phyloP scores from a whole-genome alignment of 352 stramenopile genomes.

The Pythium guiyangense region DNA sequence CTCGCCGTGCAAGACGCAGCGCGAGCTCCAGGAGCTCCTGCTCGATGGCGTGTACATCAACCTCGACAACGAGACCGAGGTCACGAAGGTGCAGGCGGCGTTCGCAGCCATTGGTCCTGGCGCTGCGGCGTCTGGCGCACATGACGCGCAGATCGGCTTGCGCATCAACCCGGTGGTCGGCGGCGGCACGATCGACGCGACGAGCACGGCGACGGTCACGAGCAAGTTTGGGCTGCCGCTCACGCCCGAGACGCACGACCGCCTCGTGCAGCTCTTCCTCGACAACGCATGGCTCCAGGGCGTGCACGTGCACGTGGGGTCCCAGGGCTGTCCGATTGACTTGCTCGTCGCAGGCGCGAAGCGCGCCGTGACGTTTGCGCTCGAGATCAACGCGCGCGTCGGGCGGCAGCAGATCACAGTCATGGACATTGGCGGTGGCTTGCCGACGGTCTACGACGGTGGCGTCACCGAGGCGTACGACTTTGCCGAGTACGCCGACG shows the following conservation, averaged over 20 bases:
- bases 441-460: slow-evolving; percentile 86
- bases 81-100: slow-evolving; percentile 67
- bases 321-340: slow-evolving; percentile 81
- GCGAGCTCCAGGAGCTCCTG: slow-evolving; percentile 80
- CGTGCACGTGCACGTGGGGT: slow-evolving; percentile 89
- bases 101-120: slow-evolving; percentile 34
- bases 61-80: slow-evolving; percentile 89
- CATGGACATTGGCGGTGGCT: slow-evolving; percentile 90
- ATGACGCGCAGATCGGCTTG: slow-evolving; percentile 73
- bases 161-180: slow-evolving; percentile 91
- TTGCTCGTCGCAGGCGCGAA: slow-evolving; percentile 77
- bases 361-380: slow-evolving; percentile 69
- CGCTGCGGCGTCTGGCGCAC: slow-evolving; percentile 17
- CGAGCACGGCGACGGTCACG: slow-evolving; percentile 82
- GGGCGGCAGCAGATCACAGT: slow-evolving; percentile 60
- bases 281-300: slow-evolving; percentile 82
- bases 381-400: slow-evolving; percentile 62
- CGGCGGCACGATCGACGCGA: slow-evolving; percentile 76
- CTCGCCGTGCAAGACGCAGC: slow-evolving; percentile 88
- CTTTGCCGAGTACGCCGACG: slow-evolving; percentile 79
- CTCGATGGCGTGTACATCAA: slow-evolving; percentile 86
- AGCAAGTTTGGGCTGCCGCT: slow-evolving; percentile 91
- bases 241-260: slow-evolving; percentile 41
- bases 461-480: slow-evolving; percentile 57
- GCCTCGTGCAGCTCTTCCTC: slow-evolving; percentile 50